Base-by-base conservation (phyloP, 306 rosid species). In the Cucurbita ficifolia region DNA sequence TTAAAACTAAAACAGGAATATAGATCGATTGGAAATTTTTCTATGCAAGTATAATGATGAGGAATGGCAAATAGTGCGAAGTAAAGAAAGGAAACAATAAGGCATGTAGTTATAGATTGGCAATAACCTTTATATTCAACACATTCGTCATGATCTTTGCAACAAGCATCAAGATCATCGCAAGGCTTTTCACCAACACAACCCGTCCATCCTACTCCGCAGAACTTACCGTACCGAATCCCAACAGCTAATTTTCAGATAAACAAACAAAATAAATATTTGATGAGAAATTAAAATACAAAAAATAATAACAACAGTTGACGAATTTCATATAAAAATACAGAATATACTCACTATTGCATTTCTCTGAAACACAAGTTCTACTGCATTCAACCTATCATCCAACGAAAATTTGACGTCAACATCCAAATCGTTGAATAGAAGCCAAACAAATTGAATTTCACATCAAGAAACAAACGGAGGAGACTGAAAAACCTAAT, bases 151-250 rank as follows among this genome's bases (percentile, higher is more conserved):
- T 92, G 98, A 64, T 29, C 68, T 88, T 88, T 84, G 81, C 98
- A 92, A 85, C 98, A 92, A 73, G 90, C 93, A 76, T 92, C 98
- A n/a, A 88, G 81, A 76, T 83, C 93, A 70, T 92, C 96, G 74
- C 98, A 92, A 0, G 98, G 98, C 58, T 87, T 75, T 87, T 92
- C 90, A 16, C 96, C 96, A 2, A 87, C 76, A 75, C 98, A 92
- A 56, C 98, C 96, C 38, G 76, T 79, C 84, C 94, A 85, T 68
- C 96, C 96, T 13, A 83, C 87, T 60, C 97, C 97, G 42, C 97
- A 92, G 79, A 80, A 92, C 87, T 90, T 92, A 33, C 98, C 98
- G 71, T 92, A 92, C 40, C 79, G 89, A 75, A 90, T 88, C 75
- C 81, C 87, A 10, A 88, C 73, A 14, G 82, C 97, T 91, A 78